Evolutionary conservation across 148 eudicot species (phyloP).

Genomic region (Rhododendron ferrugineum): DNA sequence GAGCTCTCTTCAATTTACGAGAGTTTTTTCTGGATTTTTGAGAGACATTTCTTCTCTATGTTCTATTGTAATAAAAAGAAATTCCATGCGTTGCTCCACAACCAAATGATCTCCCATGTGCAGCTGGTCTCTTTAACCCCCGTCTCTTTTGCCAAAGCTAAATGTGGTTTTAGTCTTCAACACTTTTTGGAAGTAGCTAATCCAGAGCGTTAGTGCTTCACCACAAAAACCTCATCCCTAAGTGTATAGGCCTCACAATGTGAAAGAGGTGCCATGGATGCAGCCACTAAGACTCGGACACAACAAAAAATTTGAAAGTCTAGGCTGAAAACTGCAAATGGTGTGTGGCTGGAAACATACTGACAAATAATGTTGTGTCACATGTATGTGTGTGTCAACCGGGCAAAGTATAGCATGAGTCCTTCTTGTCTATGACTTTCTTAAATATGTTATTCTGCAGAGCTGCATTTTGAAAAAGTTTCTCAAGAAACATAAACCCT

Average conservation of each 20-base stretch:
- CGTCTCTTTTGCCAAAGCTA: not conserved
- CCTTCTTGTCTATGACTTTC: not conserved
- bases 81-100: not conserved
- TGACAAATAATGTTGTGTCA: not conserved
- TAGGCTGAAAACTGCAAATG: not conserved
- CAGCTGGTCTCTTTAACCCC: not conserved
- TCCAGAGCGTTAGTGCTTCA: not conserved
- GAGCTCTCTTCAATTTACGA: not conserved
- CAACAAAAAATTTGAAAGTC: not conserved
- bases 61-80: not conserved
- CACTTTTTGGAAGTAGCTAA: not conserved
- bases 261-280: not conserved
- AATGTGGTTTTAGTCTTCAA: not conserved
- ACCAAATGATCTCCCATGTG: not conserved
- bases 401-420: not conserved
- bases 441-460: not conserved
- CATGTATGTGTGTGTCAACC: not conserved
- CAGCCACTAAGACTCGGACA: not conserved
- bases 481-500: not conserved
- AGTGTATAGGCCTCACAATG: not conserved
- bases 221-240: not conserved
- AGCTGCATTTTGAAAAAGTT: not conserved
- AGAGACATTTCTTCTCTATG: not conserved
- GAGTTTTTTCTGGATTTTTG: not conserved
- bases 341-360: not conserved